Evolutionary conservation across 176 grass and related monocot genomes (phyloP), one percentile per base, ranked within the genome.

Genomic region (Aegilops umbellulata): DNA sequence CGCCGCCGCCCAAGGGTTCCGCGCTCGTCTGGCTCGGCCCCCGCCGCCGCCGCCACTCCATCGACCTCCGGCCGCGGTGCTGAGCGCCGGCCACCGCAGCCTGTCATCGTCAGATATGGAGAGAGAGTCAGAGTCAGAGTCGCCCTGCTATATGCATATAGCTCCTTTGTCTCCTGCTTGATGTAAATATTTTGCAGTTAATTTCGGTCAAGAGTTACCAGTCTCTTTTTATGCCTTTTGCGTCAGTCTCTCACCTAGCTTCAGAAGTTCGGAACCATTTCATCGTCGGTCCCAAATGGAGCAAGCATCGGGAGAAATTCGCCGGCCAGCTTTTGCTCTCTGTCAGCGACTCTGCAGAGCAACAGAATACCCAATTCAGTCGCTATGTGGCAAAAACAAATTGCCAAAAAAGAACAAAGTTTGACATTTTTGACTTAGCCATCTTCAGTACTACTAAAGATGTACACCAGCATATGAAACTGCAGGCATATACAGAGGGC

Each of bases 161-260:
- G 70, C 65, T 36, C 39, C 31, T 41, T 25, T 27, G n/a, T 60
- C 73, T 30, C 63, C 44, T 77, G 4, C 69, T 44, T 60, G 29
- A 32, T 86, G 84, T 86, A 90, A 86, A 90, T 86, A 83, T 42
- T 78, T 63, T 62, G 63, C 79, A 78, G 83, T 71, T 38, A 20
- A n/a, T 51, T 82, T 86, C 72, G 9, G 39, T 78, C 8, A 9
- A 69, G 13, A 41, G 46, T 29, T 82, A 22, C 64, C 41, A 3
- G 65, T 78, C 53, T 53, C 77, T 75, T 77, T 73, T 31, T 23
- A 31, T 39, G 5, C 34, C 29, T 10, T 25, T 22, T 22, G 34
- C 53, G 0, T 35, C 53, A 31, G 69, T 72, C 20, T 10, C 39
- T 69, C 17, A 16, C 2, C 24, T 58, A 70, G 24, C 6, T 39